A percentile compares a stretch with the other conserved stretches of the same genome.
These are phyloP conservation scores for Lomentospora prolificans DNA, from an alignment of 2,329 filamentous ascomycete species.

Conservation along the genomic window DNA sequence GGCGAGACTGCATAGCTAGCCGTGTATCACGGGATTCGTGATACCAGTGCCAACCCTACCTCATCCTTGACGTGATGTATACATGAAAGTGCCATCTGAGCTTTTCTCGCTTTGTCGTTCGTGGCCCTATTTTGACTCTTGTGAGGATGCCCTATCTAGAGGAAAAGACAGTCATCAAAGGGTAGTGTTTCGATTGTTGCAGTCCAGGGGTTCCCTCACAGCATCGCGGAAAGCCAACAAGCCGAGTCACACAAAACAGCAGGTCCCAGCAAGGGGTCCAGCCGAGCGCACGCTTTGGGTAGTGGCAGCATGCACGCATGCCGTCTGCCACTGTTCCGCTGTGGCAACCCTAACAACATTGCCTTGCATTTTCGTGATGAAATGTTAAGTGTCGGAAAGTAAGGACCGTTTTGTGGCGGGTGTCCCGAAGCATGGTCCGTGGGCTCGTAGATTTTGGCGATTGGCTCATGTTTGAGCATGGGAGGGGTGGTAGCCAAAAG, in stretches of 20 bases:
- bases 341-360: not conserved
- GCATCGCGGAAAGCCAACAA: not conserved
- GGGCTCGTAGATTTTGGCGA: not conserved
- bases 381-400: not conserved
- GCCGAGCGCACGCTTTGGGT: not conserved
- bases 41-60: not conserved
- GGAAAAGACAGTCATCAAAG: not conserved
- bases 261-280: slow-evolving; percentile 1
- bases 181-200: not conserved
- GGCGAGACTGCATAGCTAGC: not conserved
- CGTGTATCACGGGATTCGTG: not conserved
- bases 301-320: not conserved
- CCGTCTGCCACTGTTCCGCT: not conserved
- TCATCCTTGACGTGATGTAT: not conserved
- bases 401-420: not conserved
- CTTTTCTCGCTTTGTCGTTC: not conserved
- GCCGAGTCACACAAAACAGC: slow-evolving; percentile 7
- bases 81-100: not conserved
- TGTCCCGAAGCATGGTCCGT: slow-evolving; percentile 4
- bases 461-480: slow-evolving; percentile 2
- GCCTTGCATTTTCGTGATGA: not conserved
- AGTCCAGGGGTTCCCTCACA: not conserved
- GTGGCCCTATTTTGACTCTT: not conserved
- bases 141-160: not conserved
- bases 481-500: not conserved